phyloP scores from a whole-genome alignment of 73 alveolate species.

The Stentor roeselii region DNA sequence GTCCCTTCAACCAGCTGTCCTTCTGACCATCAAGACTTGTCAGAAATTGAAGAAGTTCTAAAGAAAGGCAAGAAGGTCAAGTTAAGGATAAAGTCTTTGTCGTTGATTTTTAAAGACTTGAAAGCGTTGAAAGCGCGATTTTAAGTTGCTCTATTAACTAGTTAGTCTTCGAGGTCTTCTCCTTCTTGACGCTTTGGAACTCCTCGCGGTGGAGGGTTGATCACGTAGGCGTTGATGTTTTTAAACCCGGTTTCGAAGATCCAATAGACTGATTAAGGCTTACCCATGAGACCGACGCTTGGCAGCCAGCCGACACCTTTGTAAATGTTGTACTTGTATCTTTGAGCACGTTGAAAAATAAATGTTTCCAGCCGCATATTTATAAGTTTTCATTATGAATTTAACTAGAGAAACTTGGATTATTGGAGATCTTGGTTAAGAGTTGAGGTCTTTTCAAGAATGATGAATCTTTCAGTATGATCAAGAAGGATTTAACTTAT shows the following conservation, averaged over 20 bases:
- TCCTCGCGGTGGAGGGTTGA: not conserved
- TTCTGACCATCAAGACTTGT: not conserved
- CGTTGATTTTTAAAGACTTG: too few relatives aligned
- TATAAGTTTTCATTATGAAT: too few relatives aligned
- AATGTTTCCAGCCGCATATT: not conserved
- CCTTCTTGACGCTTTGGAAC: not conserved
- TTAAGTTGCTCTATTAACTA: too few relatives aligned
- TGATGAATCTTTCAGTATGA: too few relatives aligned
- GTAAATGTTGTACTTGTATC: not conserved
- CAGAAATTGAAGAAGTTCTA: not conserved
- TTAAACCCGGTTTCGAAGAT: not conserved
- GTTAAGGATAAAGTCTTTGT: too few relatives aligned
- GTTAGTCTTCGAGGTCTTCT: not conserved
- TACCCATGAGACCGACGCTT: not conserved
- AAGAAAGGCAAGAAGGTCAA: not conserved
- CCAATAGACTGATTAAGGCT: too few relatives aligned
- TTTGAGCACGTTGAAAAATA: not conserved
- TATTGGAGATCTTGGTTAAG: too few relatives aligned
- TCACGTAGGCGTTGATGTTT: not conserved
- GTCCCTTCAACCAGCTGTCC: conserved; percentile 2
- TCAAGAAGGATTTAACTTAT: too few relatives aligned
- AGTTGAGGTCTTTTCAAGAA: too few relatives aligned
- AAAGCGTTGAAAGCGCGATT: too few relatives aligned
- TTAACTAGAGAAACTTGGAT: too few relatives aligned
- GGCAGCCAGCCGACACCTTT: not conserved